Evolutionary conservation across 495 filamentous ascomycete genomes (phyloP), one percentile per base, ranked within the genome.

Genomic region (Rostrohypoxylon terebratum): DNA sequence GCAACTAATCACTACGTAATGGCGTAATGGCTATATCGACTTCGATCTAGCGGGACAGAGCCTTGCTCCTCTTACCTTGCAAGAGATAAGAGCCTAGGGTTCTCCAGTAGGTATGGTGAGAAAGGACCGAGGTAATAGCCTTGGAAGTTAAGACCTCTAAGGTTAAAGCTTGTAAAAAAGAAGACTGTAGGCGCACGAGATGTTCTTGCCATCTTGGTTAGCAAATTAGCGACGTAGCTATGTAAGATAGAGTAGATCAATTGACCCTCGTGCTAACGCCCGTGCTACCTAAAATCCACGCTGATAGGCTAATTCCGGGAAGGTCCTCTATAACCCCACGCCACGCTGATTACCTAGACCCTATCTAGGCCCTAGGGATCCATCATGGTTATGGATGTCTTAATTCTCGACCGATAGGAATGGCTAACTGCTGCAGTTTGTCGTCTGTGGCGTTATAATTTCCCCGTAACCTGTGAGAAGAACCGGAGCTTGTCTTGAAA

Each of bases 101-200:
- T 65, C 65, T 54, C 42, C 42, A 62, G 40, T 69, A 51, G 70
- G 64, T 63, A 66, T n/a, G 71, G 66, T 62, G 53, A 33, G 8
- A n/a, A n/a, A 8, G 45, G 25, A 23, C 48, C 47, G 9, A 25
- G 9, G 21, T 50, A 50, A 14, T 28, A 28, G 28, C 28, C 28
- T 5, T 28, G 28, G 28, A 28, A 5, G 28, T 10, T 3, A 50
- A 13, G 28, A 21, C 21, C 21, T 55, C 47, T 57, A 50, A 21
- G 63, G 57, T 62, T 66, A 48, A 44, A 58, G 50, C 62, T 55
- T 65, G 58, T 40, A 42, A 42, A 53, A 53, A 54, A 44, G n/a
- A 38, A 40, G 47, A 55, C 18, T 47, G 42, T 34, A 50, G 33
- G 59, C 11, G 45, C 14, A 57, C 16, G 16, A 14, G 8, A 63